Conservation (phyloP, 768 basidiomycete genomes). For the Kwoniella mangroviensis region DNA sequence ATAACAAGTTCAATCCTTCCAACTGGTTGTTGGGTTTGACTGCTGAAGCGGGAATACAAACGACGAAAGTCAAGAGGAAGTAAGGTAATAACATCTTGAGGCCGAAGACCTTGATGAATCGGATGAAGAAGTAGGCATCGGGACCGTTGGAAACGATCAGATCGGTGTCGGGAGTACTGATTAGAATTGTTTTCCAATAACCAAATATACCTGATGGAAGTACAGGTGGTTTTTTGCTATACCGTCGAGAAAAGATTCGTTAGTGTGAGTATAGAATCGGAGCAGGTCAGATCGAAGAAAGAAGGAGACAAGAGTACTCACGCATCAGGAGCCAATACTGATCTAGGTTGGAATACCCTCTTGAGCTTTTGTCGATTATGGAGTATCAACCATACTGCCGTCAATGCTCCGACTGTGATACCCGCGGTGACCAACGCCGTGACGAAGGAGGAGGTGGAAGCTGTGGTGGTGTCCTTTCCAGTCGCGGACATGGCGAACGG, state of each 20-base stretch:
- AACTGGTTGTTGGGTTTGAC: constrained; percentile 42
- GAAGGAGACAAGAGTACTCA: constrained; percentile 17
- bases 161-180: constrained; percentile 35
- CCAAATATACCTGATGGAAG: constrained; percentile 40
- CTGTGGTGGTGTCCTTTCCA: constrained; percentile 42
- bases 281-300: background rate
- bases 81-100: constrained; percentile 57
- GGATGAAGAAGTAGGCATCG: constrained; percentile 57
- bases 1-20: constrained; percentile 52
- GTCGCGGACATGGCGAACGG: constrained; percentile 50
- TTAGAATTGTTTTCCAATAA: constrained; percentile 52
- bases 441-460: constrained; percentile 48
- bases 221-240: constrained; percentile 43
- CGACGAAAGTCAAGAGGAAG: constrained; percentile 51
- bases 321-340: constrained; percentile 46
- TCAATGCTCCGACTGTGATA: constrained; percentile 44
- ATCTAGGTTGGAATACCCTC: constrained; percentile 50
- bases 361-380: constrained; percentile 37
- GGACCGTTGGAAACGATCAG: constrained; percentile 55
- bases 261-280: background rate
- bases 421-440: constrained; percentile 48
- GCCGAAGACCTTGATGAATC: constrained; percentile 57
- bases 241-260: background rate
- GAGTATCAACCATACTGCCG: constrained; percentile 42
- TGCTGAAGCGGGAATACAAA: constrained; percentile 57